A percentile compares a stretch with the other conserved stretches of the same genome.
Evolutionary conservation across 305 asterid genomes (phyloP).

Genomic region (Fraxinus ornus): DNA sequence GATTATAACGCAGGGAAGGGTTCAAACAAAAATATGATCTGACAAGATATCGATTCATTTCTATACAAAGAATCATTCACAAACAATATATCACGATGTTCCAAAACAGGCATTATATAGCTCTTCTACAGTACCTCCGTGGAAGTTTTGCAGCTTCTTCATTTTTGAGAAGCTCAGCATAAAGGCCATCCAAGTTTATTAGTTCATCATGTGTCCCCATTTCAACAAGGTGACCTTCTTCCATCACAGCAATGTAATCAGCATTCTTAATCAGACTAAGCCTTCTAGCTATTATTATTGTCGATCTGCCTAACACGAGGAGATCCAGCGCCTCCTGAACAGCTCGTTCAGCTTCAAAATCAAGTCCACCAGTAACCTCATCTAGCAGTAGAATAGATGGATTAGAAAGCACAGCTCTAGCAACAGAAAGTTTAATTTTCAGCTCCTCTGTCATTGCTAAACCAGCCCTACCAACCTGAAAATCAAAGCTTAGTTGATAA

Average conservation of each 20-base stretch:
- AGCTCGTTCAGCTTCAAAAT: constrained; percentile 97
- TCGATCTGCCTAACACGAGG: constrained; percentile 95
- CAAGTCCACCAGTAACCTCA: constrained; percentile 99
- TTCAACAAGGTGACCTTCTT: constrained; percentile 98
- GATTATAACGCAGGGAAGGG: constrained; percentile 12
- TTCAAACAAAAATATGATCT: not conserved
- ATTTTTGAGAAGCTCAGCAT: constrained; percentile 92
- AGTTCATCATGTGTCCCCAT: constrained; percentile 99
- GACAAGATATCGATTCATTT: constrained; percentile 16
- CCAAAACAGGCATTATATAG: constrained; percentile 17
- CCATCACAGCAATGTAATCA: constrained; percentile 98
- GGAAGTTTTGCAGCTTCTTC: constrained; percentile 99
- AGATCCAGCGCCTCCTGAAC: constrained; percentile 97
- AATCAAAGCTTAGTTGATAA: constrained; percentile 22
- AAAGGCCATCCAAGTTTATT: constrained; percentile 89
- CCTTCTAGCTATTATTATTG: constrained; percentile 93
- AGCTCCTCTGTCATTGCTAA: constrained; percentile 90
- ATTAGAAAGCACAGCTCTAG: constrained; percentile 94
- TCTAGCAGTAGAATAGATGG: constrained; percentile 95
- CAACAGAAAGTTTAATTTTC: constrained; percentile 94
- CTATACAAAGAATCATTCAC: not conserved
- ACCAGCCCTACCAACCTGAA: constrained; percentile 88
- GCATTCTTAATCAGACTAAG: constrained; percentile 92
- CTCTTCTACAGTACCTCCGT: constrained; percentile 58
- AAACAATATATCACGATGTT: constrained; percentile 12